These are phyloP conservation scores for Strobilomyces dryophilus DNA, from an alignment of 768 basidiomycete species.

Conservation along the genomic window DNA sequence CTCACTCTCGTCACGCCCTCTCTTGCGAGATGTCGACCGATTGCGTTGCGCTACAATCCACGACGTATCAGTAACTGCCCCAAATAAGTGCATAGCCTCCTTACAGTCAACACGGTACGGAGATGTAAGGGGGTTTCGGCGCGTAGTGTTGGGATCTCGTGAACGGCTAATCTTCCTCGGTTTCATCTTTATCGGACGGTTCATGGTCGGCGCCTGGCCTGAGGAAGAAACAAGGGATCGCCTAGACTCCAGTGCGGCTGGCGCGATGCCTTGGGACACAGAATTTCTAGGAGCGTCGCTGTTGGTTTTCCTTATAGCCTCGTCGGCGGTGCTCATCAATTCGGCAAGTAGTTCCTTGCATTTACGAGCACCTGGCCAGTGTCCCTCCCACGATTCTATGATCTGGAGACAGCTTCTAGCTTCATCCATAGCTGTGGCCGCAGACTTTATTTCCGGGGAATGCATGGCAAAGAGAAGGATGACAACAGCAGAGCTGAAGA, in stretches of 20 bases:
- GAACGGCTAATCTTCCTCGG: constrained; percentile 55
- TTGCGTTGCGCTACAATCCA: constrained; percentile 53
- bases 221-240: constrained; percentile 48
- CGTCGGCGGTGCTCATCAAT: constrained; percentile 62
- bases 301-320: constrained; percentile 47
- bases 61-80: constrained; percentile 14
- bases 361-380: constrained; percentile 85
- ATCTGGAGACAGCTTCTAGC: constrained; percentile 67
- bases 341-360: constrained; percentile 79
- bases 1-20: constrained; percentile 65
- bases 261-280: constrained; percentile 23
- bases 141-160: constrained; percentile 50
- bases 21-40: constrained; percentile 70
- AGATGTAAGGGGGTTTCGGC: constrained; percentile 55
- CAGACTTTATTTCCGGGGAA: constrained; percentile 58
- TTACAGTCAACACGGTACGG: constrained; percentile 65
- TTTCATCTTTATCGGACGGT: constrained; percentile 47
- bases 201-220: constrained; percentile 40
- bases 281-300: constrained; percentile 21
- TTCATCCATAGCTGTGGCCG: constrained; percentile 77
- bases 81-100: constrained; percentile 19
- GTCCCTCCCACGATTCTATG: constrained; percentile 77
- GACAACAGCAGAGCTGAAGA: constrained; percentile 87
- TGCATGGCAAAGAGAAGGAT: constrained; percentile 86
- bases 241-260: constrained; percentile 46